Evolutionary conservation across 1,284 basidiomycete genomes (phyloP), one percentile per base, ranked within the genome.

Genomic region (Xanthoconium separans): DNA sequence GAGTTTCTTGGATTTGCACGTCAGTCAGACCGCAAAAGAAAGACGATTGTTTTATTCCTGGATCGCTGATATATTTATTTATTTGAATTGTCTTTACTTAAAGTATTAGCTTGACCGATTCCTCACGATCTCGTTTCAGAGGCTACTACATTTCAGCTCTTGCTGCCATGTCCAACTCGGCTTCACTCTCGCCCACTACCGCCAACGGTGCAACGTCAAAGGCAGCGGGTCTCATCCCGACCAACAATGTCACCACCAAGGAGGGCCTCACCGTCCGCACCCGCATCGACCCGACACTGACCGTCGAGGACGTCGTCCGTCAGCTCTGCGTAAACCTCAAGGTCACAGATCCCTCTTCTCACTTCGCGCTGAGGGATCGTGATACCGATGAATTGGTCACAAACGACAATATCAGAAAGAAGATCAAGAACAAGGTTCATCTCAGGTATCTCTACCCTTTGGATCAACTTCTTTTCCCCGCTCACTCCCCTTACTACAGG

Each of bases 371-470:
- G 54, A 79, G 95, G 61, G 94, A 97, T 65, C 70, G 70, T n/a
- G 91, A 95, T 62, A 83, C 79, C 29, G 91, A 94, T 61, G 89
- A 91, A 64, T 75, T 98, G 45, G 87, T 98, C n/a, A 96, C 94
- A 27, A 92, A 94, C 65, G 89, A 92, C 58, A 96, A 91, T 69
- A 73, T 93, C 65, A 80, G 83, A 66, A 87, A 83, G 73, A 92
- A 89, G 75, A 92, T 95, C 58, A 85, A 83, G 72, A 79, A 79
- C 51, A 92, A 91, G 69, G 82, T 81, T 51, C 84, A 88, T 59
- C 76, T 95, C 53, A 93, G 87, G 92, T 94, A 65, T 63, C 84
- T 81, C 44, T 43, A 45, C 47, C 31, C 22, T 45, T 41, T 27
- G n/a, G 33, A 51, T 45, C 13, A 3, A 43, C 6, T 47, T 30